Conservation (phyloP, 176 grass and related monocot genomes). For the Melocanna baccifera region DNA sequence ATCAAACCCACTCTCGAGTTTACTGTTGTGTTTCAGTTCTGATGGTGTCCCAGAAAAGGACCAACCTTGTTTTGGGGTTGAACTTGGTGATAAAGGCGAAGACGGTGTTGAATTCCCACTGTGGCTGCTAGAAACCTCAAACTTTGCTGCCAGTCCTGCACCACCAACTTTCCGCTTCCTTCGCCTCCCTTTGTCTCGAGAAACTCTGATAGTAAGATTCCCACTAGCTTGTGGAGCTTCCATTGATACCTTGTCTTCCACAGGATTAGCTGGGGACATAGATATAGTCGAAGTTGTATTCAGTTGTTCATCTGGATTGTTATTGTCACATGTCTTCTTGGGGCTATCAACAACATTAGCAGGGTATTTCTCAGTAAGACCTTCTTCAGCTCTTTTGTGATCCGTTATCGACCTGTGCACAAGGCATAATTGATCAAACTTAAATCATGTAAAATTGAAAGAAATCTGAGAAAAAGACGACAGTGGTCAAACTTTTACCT, state of each 20-base stretch:
- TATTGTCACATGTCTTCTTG: constrained; percentile 39
- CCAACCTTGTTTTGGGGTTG: constrained; percentile 70
- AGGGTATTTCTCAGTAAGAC: constrained; percentile 41
- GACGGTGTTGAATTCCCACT: constrained; percentile 86
- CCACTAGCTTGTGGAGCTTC: constrained; percentile 47
- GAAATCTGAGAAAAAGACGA: background rate
- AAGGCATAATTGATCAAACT: constrained; percentile 34
- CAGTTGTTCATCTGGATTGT: constrained; percentile 37
- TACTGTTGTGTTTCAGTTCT: constrained; percentile 44
- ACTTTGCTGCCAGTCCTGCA: constrained; percentile 56
- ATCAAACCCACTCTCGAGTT: constrained; percentile 27
- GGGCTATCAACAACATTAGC: constrained; percentile 35
- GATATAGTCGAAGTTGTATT: constrained; percentile 34
- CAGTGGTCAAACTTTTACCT: constrained; percentile 50
- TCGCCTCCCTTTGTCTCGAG: constrained; percentile 61
- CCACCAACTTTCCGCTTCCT: constrained; percentile 48
- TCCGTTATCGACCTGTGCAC: constrained; percentile 52
- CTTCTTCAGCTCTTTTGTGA: constrained; percentile 52
- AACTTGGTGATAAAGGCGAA: constrained; percentile 68
- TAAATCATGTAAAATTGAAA: constrained; percentile 19
- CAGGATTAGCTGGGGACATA: constrained; percentile 27
- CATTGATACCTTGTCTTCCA: constrained; percentile 36
- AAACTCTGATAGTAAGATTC: constrained; percentile 70
- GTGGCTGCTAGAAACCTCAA: constrained; percentile 96
- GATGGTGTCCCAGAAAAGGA: constrained; percentile 36